phyloP scores from a whole-genome alignment of 2,329 filamentous ascomycete genomes.

The Ophiocordyceps camponoti-saundersi region DNA sequence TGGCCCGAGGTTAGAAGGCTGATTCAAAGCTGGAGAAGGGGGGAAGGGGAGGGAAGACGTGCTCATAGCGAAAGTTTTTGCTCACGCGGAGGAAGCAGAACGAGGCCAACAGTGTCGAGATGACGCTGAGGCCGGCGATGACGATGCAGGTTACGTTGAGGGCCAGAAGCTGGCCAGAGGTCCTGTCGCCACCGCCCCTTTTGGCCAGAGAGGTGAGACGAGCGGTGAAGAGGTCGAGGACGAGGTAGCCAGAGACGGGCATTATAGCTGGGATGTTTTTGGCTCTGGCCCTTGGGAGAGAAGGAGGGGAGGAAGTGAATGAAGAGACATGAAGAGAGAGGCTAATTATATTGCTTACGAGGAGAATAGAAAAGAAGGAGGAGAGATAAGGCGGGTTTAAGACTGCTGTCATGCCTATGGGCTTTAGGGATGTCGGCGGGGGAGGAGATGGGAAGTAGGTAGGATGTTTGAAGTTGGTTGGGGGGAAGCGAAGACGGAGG shows the following conservation, averaged over 20 bases:
- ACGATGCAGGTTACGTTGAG: slow-evolving; percentile 18
- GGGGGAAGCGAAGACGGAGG: too few relatives aligned
- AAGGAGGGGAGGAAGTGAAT: too few relatives aligned
- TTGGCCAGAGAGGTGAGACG: neutral
- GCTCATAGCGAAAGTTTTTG: slow-evolving; percentile 49
- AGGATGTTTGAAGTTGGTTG: too few relatives aligned
- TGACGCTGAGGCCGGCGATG: slow-evolving; percentile 33
- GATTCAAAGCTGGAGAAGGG: neutral
- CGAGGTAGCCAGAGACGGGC: neutral
- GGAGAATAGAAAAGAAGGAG: too few relatives aligned
- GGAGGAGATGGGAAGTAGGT: too few relatives aligned
- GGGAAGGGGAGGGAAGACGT: slow-evolving; percentile 11
- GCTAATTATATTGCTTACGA: too few relatives aligned
- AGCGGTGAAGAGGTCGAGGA: neutral
- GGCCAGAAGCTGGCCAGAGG: slow-evolving; percentile 5
- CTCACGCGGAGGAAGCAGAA: slow-evolving; percentile 64
- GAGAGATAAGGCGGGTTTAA: too few relatives aligned
- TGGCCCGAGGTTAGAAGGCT: too few relatives aligned
- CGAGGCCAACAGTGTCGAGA: slow-evolving; percentile 36
- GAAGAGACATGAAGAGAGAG: too few relatives aligned
- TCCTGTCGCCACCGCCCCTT: neutral
- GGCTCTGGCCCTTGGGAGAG: too few relatives aligned
- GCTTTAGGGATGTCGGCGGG: too few relatives aligned
- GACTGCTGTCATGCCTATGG: too few relatives aligned
- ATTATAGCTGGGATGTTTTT: neutral